A percentile compares a stretch with the other conserved stretches of the same genome.
phyloP scores from a whole-genome alignment of 192 early-diverging fungal species.

The Rhizophlyctis rosea region DNA sequence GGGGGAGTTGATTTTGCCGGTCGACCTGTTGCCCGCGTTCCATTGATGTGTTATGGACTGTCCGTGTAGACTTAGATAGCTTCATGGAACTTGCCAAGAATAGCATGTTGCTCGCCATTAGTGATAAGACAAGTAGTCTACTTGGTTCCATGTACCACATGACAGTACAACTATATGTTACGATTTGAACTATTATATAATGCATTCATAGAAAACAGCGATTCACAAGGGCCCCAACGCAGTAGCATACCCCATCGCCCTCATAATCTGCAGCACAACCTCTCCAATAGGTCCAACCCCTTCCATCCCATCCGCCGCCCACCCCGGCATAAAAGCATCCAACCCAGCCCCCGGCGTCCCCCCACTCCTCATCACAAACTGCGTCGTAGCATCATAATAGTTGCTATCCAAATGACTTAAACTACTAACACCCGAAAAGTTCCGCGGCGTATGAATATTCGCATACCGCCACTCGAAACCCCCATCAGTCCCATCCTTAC shows the following conservation, averaged over 20 bases:
- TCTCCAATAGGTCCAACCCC: slow-evolving; percentile 24
- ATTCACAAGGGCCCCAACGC: slow-evolving; percentile 9
- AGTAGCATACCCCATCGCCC: slow-evolving; percentile 41
- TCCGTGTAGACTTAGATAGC: too few relatives aligned
- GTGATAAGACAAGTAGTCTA: too few relatives aligned
- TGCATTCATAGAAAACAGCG: slow-evolving; percentile 7
- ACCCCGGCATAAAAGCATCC: slow-evolving; percentile 27
- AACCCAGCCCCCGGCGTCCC: slow-evolving; percentile 28
- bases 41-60: too few relatives aligned
- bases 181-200: neutral
- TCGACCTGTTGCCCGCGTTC: too few relatives aligned
- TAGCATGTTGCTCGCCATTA: too few relatives aligned
- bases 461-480: slow-evolving; percentile 14
- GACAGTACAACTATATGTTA: too few relatives aligned
- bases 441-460: slow-evolving; percentile 31
- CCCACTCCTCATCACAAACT: slow-evolving; percentile 38
- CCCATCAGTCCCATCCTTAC: neutral
- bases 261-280: slow-evolving; percentile 31
- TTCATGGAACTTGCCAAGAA: too few relatives aligned
- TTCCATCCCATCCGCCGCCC: neutral
- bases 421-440: slow-evolving; percentile 23
- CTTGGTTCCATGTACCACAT: too few relatives aligned
- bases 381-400: slow-evolving; percentile 19
- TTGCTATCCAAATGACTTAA: slow-evolving; percentile 35
- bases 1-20: too few relatives aligned